Conservation (phyloP, 2,329 filamentous ascomycete species). For the Paradendryphiella salina region DNA sequence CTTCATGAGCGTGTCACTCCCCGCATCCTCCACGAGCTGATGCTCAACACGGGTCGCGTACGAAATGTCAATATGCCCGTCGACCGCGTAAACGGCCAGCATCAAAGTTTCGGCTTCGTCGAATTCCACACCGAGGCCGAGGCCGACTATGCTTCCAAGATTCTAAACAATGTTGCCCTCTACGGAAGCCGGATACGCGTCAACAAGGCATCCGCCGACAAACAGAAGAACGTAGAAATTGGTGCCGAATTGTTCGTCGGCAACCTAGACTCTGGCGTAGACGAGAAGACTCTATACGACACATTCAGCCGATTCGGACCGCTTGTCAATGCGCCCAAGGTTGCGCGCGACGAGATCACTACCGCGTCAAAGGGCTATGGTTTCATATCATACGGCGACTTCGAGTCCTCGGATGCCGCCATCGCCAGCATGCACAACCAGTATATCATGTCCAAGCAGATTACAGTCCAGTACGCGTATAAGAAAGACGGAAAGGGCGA, state of each 20-base stretch:
- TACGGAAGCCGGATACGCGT: conserved; percentile 95
- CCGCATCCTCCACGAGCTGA: conserved; percentile 91
- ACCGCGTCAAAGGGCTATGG: conserved; percentile 93
- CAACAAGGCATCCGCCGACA: conserved; percentile 92
- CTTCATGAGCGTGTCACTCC: conserved; percentile 95
- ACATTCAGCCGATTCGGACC: conserved; percentile 91
- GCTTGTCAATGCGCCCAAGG: conserved; percentile 80
- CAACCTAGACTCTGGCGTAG: conserved; percentile 90
- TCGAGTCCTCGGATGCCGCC: conserved; percentile 90
- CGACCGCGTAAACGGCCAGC: conserved; percentile 93
- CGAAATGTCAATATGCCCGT: conserved; percentile 98
- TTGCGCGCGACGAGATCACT: conserved; percentile 78
- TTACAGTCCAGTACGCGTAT: conserved; percentile 96
- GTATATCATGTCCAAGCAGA: conserved; percentile 95
- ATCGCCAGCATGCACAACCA: conserved; percentile 93
- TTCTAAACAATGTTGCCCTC: conserved; percentile 93
- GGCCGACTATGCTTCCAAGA: conserved; percentile 92
- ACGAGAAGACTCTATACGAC: conserved; percentile 94
- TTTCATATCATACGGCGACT: conserved; percentile 90
- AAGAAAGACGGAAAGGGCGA: conserved; percentile 99
- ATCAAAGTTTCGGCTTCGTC: conserved; percentile 98
- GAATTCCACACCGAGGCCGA: conserved; percentile 96
- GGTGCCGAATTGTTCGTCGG: conserved; percentile 97
- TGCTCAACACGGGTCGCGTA: conserved; percentile 96
- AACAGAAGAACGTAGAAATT: conserved; percentile 89